Percentiles rank a stretch among this genome's conserved stretches.
Evolutionary conservation across 176 grass and related monocot genomes (phyloP).

Genomic region (Carex myosuroides): DNA sequence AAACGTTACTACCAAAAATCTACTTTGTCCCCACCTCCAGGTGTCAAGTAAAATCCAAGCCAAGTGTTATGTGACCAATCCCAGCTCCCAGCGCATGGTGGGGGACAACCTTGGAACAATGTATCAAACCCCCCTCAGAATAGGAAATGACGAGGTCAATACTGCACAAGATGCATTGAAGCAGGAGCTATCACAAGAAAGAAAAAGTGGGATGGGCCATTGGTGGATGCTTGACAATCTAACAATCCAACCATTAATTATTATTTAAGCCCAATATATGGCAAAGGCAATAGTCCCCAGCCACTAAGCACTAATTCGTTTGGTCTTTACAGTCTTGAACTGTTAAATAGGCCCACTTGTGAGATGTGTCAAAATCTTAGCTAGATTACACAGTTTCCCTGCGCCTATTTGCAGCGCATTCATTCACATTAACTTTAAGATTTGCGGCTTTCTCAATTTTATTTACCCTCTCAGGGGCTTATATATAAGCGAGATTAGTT

Average conservation of each 20-base stretch:
- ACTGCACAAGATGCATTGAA: background rate
- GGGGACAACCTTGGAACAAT: background rate
- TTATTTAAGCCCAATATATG: background rate
- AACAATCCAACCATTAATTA: background rate
- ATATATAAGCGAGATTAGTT: background rate
- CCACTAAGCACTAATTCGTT: background rate
- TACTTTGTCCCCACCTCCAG: background rate
- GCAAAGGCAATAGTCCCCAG: background rate
- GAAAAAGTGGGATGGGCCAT: background rate
- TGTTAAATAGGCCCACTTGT: constrained; percentile 5
- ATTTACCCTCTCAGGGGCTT: background rate
- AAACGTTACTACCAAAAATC: background rate
- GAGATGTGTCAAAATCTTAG: background rate
- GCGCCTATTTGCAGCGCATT: background rate
- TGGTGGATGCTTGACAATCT: constrained; percentile 8
- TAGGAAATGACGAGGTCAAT: background rate
- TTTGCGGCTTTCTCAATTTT: background rate
- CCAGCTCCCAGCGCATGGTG: background rate
- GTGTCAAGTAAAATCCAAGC: background rate
- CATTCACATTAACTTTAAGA: background rate
- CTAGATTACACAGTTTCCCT: background rate
- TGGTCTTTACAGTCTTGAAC: background rate
- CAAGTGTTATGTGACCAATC: background rate
- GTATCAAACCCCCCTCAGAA: background rate
- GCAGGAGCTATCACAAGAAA: background rate